phyloP scores from a whole-genome alignment of 2,329 filamentous ascomycete species.

The Claviceps quebecensis region DNA sequence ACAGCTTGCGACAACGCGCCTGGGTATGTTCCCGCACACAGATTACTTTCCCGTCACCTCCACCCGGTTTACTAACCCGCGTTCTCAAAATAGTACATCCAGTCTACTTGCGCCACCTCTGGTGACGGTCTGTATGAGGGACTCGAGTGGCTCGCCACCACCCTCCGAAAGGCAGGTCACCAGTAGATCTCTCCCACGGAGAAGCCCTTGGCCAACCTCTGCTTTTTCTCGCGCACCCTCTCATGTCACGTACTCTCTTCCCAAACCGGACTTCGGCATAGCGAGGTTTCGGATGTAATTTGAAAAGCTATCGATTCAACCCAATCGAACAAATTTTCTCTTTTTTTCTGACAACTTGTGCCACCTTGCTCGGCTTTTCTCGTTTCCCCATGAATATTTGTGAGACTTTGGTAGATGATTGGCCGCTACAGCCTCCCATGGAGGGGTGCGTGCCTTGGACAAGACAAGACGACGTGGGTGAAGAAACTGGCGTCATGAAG shows the following conservation, averaged over 20 bases:
- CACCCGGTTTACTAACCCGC: conserved; percentile 4
- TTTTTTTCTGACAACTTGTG: conserved; percentile 29
- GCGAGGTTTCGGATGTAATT: conserved; percentile 44
- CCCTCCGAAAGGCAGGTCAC: conserved; percentile 62
- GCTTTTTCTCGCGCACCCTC: conserved; percentile 22
- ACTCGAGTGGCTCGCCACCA: conserved; percentile 83
- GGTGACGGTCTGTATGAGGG: conserved; percentile 99
- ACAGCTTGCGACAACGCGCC: conserved; percentile 94
- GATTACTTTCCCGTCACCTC: not conserved
- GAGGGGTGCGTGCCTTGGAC: not conserved
- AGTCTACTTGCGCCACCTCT: conserved; percentile 97
- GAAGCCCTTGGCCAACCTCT: conserved; percentile 18
- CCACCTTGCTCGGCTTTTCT: conserved; percentile 15
- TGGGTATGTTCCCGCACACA: conserved; percentile 58
- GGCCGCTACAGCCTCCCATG: not conserved
- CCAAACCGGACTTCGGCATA: conserved; percentile 24
- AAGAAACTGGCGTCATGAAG: not conserved
- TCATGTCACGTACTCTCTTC: conserved; percentile 25
- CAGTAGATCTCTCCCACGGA: conserved; percentile 38
- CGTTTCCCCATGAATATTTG: conserved; percentile 11
- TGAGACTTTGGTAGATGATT: conserved; percentile 12
- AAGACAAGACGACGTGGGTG: not conserved
- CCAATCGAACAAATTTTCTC: conserved; percentile 29
- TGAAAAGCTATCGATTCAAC: conserved; percentile 38
- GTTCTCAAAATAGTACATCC: conserved; percentile 60